phyloP scores from a whole-genome alignment of 2,329 filamentous ascomycete species.

The Cercospora canescens region DNA sequence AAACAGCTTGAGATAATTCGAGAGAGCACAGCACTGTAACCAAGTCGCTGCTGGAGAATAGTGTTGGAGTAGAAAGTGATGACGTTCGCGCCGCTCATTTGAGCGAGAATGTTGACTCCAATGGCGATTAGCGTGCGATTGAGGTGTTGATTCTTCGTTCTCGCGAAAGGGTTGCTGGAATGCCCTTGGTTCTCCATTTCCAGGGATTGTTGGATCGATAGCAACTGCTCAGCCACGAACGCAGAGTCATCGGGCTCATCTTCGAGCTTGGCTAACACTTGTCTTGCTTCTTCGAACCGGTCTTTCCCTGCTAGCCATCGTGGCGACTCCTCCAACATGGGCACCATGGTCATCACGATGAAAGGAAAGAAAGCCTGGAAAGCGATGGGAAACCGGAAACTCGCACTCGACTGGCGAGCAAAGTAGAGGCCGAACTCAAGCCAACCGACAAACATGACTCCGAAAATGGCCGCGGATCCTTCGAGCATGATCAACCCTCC shows the following conservation, averaged over 20 bases:
- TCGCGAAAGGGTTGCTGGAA: constrained; percentile 28
- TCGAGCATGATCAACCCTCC: constrained; percentile 25
- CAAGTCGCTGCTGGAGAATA: constrained; percentile 25
- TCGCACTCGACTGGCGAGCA: constrained; percentile 22
- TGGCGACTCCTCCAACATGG: constrained; percentile 34
- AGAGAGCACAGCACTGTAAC: constrained; percentile 22
- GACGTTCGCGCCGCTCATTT: constrained; percentile 29
- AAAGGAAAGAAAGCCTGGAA: constrained; percentile 47
- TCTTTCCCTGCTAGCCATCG: constrained; percentile 30
- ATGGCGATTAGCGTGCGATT: constrained; percentile 30
- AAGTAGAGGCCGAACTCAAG: constrained; percentile 28
- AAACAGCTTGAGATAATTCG: constrained; percentile 30
- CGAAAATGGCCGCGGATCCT: constrained; percentile 26
- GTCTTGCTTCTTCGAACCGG: constrained; percentile 24
- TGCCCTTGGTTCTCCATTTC: constrained; percentile 25
- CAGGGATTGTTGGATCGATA: constrained; percentile 25
- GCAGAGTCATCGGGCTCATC: constrained; percentile 25
- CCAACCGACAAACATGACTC: constrained; percentile 29
- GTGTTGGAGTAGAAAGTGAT: constrained; percentile 33
- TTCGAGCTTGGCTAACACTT: constrained; percentile 31
- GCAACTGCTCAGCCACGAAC: constrained; percentile 20
- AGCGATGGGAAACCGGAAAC: constrained; percentile 42
- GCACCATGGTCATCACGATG: constrained; percentile 35
- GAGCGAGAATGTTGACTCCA: constrained; percentile 28
- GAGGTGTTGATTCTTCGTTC: constrained; percentile 27